A percentile compares a stretch with the other conserved stretches of the same genome.
Evolutionary conservation across 2,329 filamentous ascomycete genomes (phyloP).

Genomic region (Paecilomyces niveus): DNA sequence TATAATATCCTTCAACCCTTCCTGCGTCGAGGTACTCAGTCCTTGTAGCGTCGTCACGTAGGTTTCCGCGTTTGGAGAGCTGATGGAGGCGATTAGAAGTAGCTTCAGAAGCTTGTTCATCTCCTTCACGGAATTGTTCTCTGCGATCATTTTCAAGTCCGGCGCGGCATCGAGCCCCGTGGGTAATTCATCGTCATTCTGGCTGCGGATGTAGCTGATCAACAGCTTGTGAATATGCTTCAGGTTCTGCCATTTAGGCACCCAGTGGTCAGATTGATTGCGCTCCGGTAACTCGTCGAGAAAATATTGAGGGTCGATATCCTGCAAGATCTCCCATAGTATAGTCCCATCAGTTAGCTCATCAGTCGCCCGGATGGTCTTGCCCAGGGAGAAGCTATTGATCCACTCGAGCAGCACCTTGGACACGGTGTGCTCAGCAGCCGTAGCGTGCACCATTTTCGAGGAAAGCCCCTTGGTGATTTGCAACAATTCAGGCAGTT

Average conservation of each 20-base stretch:
- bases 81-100: conserved; percentile 56
- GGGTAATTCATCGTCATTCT: conserved; percentile 37
- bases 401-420: conserved; percentile 42
- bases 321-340: conserved; percentile 42
- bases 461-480: conserved; percentile 10
- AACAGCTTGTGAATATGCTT: conserved; percentile 42
- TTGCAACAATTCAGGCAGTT: conserved; percentile 4
- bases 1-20: conserved; percentile 41
- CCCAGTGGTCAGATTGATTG: conserved; percentile 38
- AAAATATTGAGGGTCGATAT: conserved; percentile 43
- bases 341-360: conserved; percentile 40
- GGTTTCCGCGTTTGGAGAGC: conserved; percentile 49
- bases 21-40: conserved; percentile 37
- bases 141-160: conserved; percentile 41
- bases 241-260: conserved; percentile 42
- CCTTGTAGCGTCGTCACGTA: conserved; percentile 46
- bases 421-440: conserved; percentile 38
- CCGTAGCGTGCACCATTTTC: conserved; percentile 28
- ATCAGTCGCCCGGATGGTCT: conserved; percentile 32
- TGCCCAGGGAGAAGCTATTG: conserved; percentile 38
- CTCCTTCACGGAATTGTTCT: conserved; percentile 36
- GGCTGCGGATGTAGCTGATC: conserved; percentile 38
- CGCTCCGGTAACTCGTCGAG: conserved; percentile 41
- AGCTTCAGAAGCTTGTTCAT: conserved; percentile 54
- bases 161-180: conserved; percentile 35